Conservation (phyloP, 2,329 filamentous ascomycete genomes). For the Periconia digitata region DNA sequence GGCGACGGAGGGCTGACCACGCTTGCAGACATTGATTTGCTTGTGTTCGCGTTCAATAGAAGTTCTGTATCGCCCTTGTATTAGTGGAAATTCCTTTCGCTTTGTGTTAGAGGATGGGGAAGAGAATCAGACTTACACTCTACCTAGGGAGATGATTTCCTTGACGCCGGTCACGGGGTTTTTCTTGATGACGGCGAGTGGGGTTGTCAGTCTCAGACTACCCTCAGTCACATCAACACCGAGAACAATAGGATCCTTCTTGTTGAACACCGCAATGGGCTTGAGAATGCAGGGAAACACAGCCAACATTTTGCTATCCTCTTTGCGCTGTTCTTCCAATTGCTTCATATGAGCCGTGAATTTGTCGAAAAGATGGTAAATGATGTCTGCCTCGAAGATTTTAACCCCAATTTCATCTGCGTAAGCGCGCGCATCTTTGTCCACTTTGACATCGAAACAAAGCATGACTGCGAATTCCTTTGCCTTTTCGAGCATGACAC, state of each 20-base stretch:
- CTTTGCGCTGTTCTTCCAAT: conserved; percentile 87
- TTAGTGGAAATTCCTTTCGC: not conserved
- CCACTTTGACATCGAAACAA: conserved; percentile 98
- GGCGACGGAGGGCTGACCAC: conserved; percentile 94
- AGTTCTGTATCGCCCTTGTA: conserved; percentile 60
- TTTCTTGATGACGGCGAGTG: conserved; percentile 81
- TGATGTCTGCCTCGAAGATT: conserved; percentile 98
- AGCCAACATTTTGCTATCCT: conserved; percentile 90
- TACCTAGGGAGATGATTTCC: conserved; percentile 80
- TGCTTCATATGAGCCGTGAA: conserved; percentile 95
- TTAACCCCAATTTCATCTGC: conserved; percentile 94
- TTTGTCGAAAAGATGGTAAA: conserved; percentile 96
- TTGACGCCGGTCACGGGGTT: conserved; percentile 78
- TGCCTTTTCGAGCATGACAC: conserved; percentile 93
- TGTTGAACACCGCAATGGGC: conserved; percentile 96
- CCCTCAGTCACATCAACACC: conserved; percentile 96
- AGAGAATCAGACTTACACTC: conserved; percentile 77
- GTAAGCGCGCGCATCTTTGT: conserved; percentile 90
- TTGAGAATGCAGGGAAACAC: conserved; percentile 95
- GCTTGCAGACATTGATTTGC: conserved; percentile 87
- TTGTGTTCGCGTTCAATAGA: conserved; percentile 99
- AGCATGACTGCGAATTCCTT: conserved; percentile 98
- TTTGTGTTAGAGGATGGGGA: conserved; percentile 1
- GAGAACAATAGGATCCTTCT: conserved; percentile 91
- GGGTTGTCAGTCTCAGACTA: conserved; percentile 81